Evolutionary conservation across 2,329 filamentous ascomycete genomes (phyloP), one percentile per base, ranked within the genome.

Genomic region (Myriosclerotinia scirpicola): DNA sequence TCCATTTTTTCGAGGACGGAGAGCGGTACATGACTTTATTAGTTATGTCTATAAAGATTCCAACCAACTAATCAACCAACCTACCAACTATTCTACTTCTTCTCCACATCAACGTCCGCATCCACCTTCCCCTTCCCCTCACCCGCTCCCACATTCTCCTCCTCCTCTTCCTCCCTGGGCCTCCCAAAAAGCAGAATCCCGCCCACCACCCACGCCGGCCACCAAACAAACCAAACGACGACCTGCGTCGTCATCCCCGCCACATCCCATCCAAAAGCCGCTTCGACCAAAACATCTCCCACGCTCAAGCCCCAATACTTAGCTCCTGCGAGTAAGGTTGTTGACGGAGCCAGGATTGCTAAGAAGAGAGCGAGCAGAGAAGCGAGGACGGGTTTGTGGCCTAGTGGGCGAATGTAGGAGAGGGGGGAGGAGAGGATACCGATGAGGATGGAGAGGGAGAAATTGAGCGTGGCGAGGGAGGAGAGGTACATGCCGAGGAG

Each of bases 171-270:
- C 42, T 46, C 55, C 50, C 64, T 53, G 14, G 74, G 75, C 30
- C 59, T 70, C 14, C 83, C 83, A 65, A 86, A 78, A 54, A 87
- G 80, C 34, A 85, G 80, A 7, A 87, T 77, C 67, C 81, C 80
- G 2, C 84, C 90, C 8, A 88, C 84, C 48, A 95, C 77, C 93
- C 93, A 97, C 9, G 92, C 92, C 0, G 93, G 93, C 90, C 92
- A 95, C 93, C 93, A 97, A 54, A 97, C 88, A 76, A 92, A 90
- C 91, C 93, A 97, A n/a, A 97, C 84, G 14, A 96, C 87, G 22
- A 97, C 87, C 68, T 91, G 89, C 1, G 93, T 96, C 81, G 93
- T 96, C 84, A 95, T 87, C 1, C 92, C 92, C 86, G 90, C 93
- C 15, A 97, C 87, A 74, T 92, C 85, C 93, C 93, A 97, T 0